Evolutionary conservation across 306 rosid genomes (phyloP).

Genomic region (Trichosanthes truncata): DNA sequence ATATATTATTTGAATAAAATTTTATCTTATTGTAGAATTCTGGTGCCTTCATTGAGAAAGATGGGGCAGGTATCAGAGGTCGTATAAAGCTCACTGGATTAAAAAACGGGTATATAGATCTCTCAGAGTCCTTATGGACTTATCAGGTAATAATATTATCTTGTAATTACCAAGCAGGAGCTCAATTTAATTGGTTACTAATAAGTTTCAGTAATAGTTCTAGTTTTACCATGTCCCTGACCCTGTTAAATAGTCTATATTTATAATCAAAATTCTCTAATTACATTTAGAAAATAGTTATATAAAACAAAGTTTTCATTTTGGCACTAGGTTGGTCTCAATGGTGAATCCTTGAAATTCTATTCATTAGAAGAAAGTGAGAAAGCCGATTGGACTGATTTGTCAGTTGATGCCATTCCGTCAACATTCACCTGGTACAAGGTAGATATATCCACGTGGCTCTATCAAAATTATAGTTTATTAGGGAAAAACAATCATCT

Average conservation of each 20-base stretch:
- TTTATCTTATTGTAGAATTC: slow-evolving; percentile 49
- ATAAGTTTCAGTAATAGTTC: neutral
- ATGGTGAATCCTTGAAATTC: slow-evolving; percentile 56
- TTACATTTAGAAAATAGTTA: neutral
- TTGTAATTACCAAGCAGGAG: neutral
- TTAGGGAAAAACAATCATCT: neutral
- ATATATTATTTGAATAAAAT: neutral
- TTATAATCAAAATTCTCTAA: neutral
- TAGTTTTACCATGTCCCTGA: neutral
- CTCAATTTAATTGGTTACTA: neutral
- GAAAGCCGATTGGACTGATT: slow-evolving; percentile 53
- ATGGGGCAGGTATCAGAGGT: slow-evolving; percentile 88
- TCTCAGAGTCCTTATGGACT: slow-evolving; percentile 70
- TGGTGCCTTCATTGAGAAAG: slow-evolving; percentile 86
- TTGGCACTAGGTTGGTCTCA: slow-evolving; percentile 70
- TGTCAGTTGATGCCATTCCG: slow-evolving; percentile 42
- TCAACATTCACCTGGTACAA: slow-evolving; percentile 87
- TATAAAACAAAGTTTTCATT: neutral
- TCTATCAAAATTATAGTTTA: slow-evolving; percentile 3
- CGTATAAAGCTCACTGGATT: slow-evolving; percentile 66
- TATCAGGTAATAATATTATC: slow-evolving; percentile 53
- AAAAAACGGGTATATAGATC: slow-evolving; percentile 58
- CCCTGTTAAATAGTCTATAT: neutral
- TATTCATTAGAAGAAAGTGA: slow-evolving; percentile 45
- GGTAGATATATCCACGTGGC: slow-evolving; percentile 33